Base-by-base conservation (phyloP, 2,329 filamentous ascomycete genomes). In the Sclerotinia subarctica region DNA sequence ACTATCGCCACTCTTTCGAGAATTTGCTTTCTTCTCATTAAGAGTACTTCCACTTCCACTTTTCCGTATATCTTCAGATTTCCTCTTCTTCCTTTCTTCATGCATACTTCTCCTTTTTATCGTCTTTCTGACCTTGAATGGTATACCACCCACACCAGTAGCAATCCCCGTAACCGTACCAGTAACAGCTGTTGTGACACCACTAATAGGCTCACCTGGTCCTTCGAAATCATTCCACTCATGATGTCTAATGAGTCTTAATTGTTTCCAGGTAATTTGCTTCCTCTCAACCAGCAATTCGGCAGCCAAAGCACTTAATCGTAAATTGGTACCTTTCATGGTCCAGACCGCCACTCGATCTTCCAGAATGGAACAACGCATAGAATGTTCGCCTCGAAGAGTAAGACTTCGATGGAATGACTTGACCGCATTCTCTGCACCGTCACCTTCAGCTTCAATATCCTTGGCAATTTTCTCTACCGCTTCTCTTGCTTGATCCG, bases 181-280 rank as follows among this genome's bases (percentile, higher is more conserved):
- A n/a, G 85, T 81, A 5, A 92, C 72, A 0, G 88, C 88, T 15
- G 86, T 85, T 46, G 86, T 85, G 5, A 85, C 80, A 3, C 89
- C 90, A 0, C 89, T 90, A 17, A 93, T 80, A 0, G 90, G 90
- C 74, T 92, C 90, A 0, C 90, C 90, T 0, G 90, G 89, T 0
- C 90, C 90, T 72, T 90, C 88, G 73, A 92, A 92, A 73, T 92
- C 90, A 72, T 91, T 91, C 88, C 90, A 93, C 73, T 91, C 89
- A 63, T 84, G 86, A 73, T 90, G 88, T 11, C 90, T 82, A 11
- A 91, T 74, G 0, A 92, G 81, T 17, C 85, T 83, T 58, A 93
- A 78, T 68, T 87, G 85, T 67, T 84, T 85, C 85, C 88, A 91
- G 32, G 83, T 82, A 29, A 91, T 75, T 70, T 85, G 82, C n/a